Percentiles rank a stretch among this genome's conserved stretches.
phyloP scores from a whole-genome alignment of 2,329 filamentous ascomycete species.

The Claviceps quebecensis region DNA sequence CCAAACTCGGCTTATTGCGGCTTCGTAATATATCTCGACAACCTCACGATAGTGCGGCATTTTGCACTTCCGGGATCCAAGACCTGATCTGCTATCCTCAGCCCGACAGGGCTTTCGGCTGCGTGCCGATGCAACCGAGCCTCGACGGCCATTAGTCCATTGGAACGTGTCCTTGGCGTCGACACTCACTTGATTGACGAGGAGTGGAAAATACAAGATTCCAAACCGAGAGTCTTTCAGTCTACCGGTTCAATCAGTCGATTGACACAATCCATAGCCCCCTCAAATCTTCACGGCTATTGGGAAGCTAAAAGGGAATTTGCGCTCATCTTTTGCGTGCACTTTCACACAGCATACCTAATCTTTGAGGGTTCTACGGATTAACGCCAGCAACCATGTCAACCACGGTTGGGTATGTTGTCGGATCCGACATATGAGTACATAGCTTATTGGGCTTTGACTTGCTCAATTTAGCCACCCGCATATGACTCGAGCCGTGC shows the following conservation, averaged over 20 bases:
- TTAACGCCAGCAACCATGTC: slow-evolving; percentile 7
- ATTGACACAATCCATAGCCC: too few relatives aligned
- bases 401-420: slow-evolving; percentile 27
- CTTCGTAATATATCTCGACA: neutral
- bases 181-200: neutral
- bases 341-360: neutral
- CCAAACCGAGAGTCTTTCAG: neutral
- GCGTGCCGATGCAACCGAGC: slow-evolving; percentile 2
- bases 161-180: neutral
- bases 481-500: neutral
- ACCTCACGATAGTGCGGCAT: neutral
- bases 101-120: neutral
- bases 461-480: neutral
- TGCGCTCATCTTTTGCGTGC: neutral
- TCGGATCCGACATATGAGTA: neutral
- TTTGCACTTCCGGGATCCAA: neutral
- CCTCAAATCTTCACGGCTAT: neutral
- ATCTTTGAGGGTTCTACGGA: neutral
- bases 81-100: neutral
- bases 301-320: neutral
- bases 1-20: too few relatives aligned
- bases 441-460: neutral
- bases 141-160: neutral
- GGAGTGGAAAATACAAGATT: neutral
- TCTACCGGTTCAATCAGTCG: too few relatives aligned